Conservation (phyloP, 2,329 filamentous ascomycete species). For the Aspergillus quadricinctus region DNA sequence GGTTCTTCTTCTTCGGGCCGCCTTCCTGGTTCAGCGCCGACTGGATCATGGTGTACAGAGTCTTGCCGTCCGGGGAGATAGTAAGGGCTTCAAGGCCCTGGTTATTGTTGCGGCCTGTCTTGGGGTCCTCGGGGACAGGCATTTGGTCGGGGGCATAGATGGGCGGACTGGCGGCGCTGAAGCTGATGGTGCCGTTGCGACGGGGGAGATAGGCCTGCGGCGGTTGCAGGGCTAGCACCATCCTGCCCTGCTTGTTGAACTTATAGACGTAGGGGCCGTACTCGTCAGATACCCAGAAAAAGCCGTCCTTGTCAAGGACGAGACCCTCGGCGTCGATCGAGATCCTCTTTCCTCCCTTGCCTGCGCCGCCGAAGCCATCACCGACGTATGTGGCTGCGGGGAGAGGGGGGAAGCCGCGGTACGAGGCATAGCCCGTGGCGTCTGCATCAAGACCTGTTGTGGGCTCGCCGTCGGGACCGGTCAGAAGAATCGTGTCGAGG, state of each 20-base stretch:
- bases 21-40: conserved; percentile 61
- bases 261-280: conserved; percentile 68
- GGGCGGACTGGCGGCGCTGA: conserved; percentile 61
- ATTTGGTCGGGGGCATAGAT: conserved; percentile 50
- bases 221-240: conserved; percentile 61
- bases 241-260: conserved; percentile 55
- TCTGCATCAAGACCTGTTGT: conserved; percentile 62
- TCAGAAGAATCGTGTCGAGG: conserved; percentile 61
- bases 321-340: conserved; percentile 64
- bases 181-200: conserved; percentile 58
- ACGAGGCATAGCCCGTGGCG: conserved; percentile 49
- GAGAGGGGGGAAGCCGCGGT: conserved; percentile 56
- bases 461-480: conserved; percentile 58
- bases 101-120: conserved; percentile 64
- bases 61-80: conserved; percentile 58
- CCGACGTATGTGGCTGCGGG: conserved; percentile 62
- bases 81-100: conserved; percentile 71
- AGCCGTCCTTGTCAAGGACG: conserved; percentile 54
- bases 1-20: conserved; percentile 50
- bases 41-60: conserved; percentile 63
- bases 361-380: conserved; percentile 62
- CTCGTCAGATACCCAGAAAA: conserved; percentile 68
- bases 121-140: conserved; percentile 54
- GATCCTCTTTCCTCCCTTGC: conserved; percentile 57
- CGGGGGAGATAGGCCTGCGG: conserved; percentile 61